These are phyloP conservation scores for Vitis hybrid DNA, from an alignment of 177 flowering plant species.

Conservation along the genomic window DNA sequence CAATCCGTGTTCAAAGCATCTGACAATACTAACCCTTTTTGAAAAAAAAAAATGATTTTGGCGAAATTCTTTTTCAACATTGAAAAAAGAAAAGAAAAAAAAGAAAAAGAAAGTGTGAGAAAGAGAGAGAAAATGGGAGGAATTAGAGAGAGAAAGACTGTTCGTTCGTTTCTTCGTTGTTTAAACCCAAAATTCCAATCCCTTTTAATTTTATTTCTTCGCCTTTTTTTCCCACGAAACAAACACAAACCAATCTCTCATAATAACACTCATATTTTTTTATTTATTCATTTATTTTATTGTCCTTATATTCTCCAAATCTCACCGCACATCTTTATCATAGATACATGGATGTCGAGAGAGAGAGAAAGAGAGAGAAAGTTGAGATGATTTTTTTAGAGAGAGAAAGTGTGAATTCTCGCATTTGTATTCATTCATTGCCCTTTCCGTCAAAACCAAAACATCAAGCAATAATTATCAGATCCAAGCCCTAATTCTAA, in stretches of 20 bases:
- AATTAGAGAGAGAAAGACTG: slow-evolving; percentile 22
- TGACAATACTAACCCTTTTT: neutral
- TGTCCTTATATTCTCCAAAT: slow-evolving; percentile 22
- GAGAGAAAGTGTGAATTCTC: neutral
- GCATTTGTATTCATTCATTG: neutral
- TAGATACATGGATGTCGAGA: neutral
- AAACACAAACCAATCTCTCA: too few species aligned
- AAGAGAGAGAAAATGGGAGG: slow-evolving; percentile 9
- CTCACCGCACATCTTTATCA: slow-evolving; percentile 46
- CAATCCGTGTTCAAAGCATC: slow-evolving; percentile 14
- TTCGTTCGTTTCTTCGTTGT: slow-evolving; percentile 25
- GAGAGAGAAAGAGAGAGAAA: neutral
- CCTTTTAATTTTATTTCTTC: neutral
- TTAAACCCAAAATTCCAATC: slow-evolving; percentile 8
- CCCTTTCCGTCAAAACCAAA: slow-evolving; percentile 10
- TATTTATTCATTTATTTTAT: neutral
- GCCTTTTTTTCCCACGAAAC: neutral
- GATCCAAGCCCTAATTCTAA: neutral
- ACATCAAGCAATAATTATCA: neutral
- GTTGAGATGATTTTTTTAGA: neutral
- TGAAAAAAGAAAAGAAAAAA: slow-evolving; percentile 8
- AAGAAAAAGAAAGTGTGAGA: neutral
- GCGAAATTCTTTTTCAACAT: neutral
- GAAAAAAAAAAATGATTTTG: neutral
- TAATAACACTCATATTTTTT: too few species aligned